Evolutionary conservation across 75 land plant species (phyloP), one percentile per base, ranked within the genome.

Genomic region (Adiantum capillusveneris): DNA sequence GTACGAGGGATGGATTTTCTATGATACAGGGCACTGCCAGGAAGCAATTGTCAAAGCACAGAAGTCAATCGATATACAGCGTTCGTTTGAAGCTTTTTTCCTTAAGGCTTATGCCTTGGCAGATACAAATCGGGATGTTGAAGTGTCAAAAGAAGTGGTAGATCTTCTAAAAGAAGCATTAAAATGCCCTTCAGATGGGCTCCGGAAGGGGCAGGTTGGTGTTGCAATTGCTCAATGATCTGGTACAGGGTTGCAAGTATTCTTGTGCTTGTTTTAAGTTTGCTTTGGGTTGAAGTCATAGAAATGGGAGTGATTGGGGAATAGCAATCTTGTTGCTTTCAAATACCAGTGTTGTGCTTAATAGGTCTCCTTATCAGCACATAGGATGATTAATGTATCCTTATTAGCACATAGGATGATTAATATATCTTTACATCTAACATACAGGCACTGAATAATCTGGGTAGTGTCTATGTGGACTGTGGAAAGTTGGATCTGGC

Each of bases 1-100:
- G 16, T 93, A 93, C 50, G 98, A 93, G 80, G 98, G 98, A 20
- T 93, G 98, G 98, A 88, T 93, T 17, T 63, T 93, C 53, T 93
- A 93, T 65, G 98, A 93, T 63, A 93, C 87, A 1, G 96, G 98
- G 31, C 96, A 93, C 62, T 81, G 98, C 58, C 78, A 85, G 57
- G 98, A 89, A 65, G 98, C 90, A 31, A 77, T 89, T 12, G 62
- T 58, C 24, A 93, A 93, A 57, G 98, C 96, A 6, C 87, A 89
- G 71, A 90, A 89, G 65, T 93, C 98, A 29, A 83, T 93, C 57
- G 30, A 63, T 17, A 63, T 88, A 19, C 79, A 83, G 18, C 80
- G 96, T 58, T 93, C 98, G 22, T 93, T 93, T 69, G 98, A 93
- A 64, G 96, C 98, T 11, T 93, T 89, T 66, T 93, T 93, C 45